Percentiles rank a stretch among this genome's conserved stretches.
Evolutionary conservation across 106 monocot species (phyloP).

Genomic region (Apostasia shenzhenica): DNA sequence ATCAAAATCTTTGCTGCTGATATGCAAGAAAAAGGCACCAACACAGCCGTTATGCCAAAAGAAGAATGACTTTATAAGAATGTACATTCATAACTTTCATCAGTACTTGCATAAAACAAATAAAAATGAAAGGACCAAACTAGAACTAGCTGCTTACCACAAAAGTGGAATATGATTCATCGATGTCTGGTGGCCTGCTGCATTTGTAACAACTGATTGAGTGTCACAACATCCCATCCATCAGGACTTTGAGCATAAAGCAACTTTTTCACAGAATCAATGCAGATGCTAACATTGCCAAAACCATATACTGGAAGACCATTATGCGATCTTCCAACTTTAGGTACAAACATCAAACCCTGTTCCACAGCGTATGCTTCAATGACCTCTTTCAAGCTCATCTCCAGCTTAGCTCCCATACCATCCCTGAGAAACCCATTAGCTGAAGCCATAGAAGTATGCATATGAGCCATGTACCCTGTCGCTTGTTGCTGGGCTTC

Average conservation of each 20-base stretch:
- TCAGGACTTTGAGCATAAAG: constrained; percentile 69
- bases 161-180: constrained; percentile 5
- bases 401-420: constrained; percentile 19
- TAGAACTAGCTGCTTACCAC: background rate
- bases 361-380: constrained; percentile 75
- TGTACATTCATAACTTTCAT: too few relatives aligned
- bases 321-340: constrained; percentile 74
- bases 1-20: too few relatives aligned
- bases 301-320: constrained; percentile 86
- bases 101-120: too few relatives aligned
- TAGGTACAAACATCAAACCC: constrained; percentile 67
- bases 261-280: constrained; percentile 67
- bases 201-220: constrained; percentile 78
- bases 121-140: background rate
- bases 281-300: constrained; percentile 71
- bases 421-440: constrained; percentile 27
- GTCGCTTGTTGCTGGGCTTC: constrained; percentile 55
- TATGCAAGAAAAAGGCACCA: too few relatives aligned
- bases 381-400: constrained; percentile 74
- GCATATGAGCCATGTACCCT: constrained; percentile 25
- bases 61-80: too few relatives aligned
- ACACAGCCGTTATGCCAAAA: too few relatives aligned
- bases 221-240: constrained; percentile 63
- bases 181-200: constrained; percentile 27
- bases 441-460: constrained; percentile 14